A percentile compares a stretch with the other conserved stretches of the same genome.
phyloP scores from a whole-genome alignment of 805 yeast species.

The Yarrowia phangngaensis region DNA sequence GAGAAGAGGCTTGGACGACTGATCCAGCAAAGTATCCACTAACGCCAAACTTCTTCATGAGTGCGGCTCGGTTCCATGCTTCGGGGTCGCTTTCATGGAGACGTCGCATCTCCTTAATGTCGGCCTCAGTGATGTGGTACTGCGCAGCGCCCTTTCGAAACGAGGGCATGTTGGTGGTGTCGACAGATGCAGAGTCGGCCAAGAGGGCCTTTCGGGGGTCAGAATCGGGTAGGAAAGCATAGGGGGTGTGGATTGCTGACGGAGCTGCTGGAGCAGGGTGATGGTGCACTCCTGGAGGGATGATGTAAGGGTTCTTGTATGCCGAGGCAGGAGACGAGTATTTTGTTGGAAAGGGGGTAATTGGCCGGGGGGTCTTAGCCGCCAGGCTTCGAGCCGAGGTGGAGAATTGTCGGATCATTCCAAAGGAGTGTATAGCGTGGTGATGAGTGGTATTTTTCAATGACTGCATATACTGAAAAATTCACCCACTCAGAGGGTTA shows the following conservation, averaged over 20 bases:
- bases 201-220: conserved; percentile 50
- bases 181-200: conserved; percentile 1
- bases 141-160: conserved; percentile 42
- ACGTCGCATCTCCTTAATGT: conserved; percentile 53
- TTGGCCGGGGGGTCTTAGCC: conserved; percentile 21
- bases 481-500: no score
- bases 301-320: conserved; percentile 55
- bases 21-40: conserved; percentile 52
- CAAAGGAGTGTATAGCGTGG: not conserved
- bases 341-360: conserved; percentile 48
- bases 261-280: conserved; percentile 66
- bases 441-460: not conserved
- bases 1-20: conserved; percentile 43
- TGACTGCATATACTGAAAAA: not conserved
- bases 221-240: conserved; percentile 57
- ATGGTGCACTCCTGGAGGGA: conserved; percentile 57
- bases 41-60: conserved; percentile 58
- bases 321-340: conserved; percentile 64
- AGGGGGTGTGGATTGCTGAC: conserved; percentile 57
- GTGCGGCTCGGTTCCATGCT: conserved; percentile 56
- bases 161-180: conserved; percentile 39
- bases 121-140: conserved; percentile 56
- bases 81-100: conserved; percentile 58
- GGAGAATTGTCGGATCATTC: conserved; percentile 19
- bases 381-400: conserved; percentile 19